Conservation (phyloP, 1,139 yeast genomes). For the Scheffersomyces cryptocercus region DNA sequence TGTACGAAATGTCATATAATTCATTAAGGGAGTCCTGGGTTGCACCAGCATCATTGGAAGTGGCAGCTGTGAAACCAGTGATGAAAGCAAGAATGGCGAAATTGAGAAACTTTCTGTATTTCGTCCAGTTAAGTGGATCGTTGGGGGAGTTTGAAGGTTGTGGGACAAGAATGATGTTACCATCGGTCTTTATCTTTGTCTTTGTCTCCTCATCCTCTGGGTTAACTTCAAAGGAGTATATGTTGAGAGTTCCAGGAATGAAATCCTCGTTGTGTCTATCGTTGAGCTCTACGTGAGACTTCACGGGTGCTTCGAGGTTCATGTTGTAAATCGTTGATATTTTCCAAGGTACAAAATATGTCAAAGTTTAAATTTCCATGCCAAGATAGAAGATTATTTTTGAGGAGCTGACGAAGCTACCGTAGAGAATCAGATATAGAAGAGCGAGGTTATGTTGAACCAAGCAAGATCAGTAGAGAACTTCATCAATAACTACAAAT, state of each 20-base stretch:
- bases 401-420: no score
- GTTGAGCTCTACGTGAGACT: slow-evolving; percentile 12
- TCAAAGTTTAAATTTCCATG: not conserved
- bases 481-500: no score
- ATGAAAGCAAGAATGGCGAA: slow-evolving; percentile 22
- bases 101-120: slow-evolving; percentile 22
- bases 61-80: slow-evolving; percentile 38
- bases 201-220: slow-evolving; percentile 9
- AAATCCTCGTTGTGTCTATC: slow-evolving; percentile 17
- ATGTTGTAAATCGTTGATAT: not conserved
- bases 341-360: not conserved
- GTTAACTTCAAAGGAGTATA: slow-evolving; percentile 16
- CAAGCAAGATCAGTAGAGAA: no score
- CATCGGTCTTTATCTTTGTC: slow-evolving; percentile 10
- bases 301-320: not conserved
- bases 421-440: no score
- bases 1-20: slow-evolving; percentile 32
- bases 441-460: no score
- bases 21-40: slow-evolving; percentile 36
- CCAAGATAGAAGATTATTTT: not conserved
- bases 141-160: slow-evolving; percentile 60
- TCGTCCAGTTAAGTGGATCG: slow-evolving; percentile 57
- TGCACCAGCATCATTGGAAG: slow-evolving; percentile 37
- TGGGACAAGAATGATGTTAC: slow-evolving; percentile 47
- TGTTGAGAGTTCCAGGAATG: slow-evolving; percentile 27